Conservation (phyloP, 805 yeast species). For the Pichia paraexigua region DNA sequence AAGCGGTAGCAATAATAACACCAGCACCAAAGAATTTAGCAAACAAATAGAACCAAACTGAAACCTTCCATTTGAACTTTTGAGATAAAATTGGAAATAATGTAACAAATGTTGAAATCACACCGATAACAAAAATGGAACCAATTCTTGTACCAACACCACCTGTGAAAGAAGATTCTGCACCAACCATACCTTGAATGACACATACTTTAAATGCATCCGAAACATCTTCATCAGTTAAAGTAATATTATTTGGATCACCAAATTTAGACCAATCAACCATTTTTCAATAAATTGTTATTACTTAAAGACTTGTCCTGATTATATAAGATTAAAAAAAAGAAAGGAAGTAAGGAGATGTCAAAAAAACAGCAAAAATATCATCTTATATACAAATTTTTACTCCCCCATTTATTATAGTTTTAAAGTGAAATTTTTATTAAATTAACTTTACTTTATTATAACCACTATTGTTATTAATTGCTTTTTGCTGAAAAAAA, state of each 20-base stretch:
- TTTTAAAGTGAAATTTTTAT: too few species aligned
- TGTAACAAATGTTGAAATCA: slow-evolving; percentile 47
- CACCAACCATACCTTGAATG: slow-evolving; percentile 15
- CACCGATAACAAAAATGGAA: slow-evolving; percentile 50
- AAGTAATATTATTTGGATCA: slow-evolving; percentile 4
- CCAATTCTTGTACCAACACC: slow-evolving; percentile 38
- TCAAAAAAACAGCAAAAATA: neutral
- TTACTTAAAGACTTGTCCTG: neutral
- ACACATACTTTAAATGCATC: slow-evolving; percentile 17
- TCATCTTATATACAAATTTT: neutral
- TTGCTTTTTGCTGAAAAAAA: too few species aligned
- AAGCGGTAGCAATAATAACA: slow-evolving; percentile 73
- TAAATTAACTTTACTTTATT: neutral
- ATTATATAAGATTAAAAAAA: neutral
- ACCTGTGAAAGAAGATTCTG: slow-evolving; percentile 16
- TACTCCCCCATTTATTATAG: too few species aligned
- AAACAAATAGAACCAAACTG: slow-evolving; percentile 52
- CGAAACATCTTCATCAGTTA: slow-evolving; percentile 10
- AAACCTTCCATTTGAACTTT: slow-evolving; percentile 39
- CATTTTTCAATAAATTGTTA: slow-evolving; percentile 4
- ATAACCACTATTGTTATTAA: neutral
- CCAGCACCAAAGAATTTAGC: slow-evolving; percentile 74
- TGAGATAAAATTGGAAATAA: slow-evolving; percentile 52
- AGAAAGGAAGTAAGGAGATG: neutral
- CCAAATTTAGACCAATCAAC: slow-evolving; percentile 10